These are phyloP conservation scores for Sparassis latifolia DNA, from an alignment of 1,284 basidiomycete genomes.

Conservation along the genomic window DNA sequence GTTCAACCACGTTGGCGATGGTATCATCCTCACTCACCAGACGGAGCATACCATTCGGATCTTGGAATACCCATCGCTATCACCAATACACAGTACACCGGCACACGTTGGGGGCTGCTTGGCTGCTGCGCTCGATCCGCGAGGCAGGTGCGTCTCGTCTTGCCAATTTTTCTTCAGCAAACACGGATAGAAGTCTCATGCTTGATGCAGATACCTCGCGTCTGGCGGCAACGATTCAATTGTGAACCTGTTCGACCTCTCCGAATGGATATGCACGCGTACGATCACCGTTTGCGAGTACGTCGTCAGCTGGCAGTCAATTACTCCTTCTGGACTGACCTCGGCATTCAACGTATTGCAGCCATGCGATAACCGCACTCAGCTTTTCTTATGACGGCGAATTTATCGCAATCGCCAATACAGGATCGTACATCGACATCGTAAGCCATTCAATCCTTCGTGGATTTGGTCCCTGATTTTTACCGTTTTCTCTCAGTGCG, in stretches of 20 bases:
- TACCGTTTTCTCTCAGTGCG: constrained; percentile 40
- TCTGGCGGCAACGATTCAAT: constrained; percentile 76
- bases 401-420: constrained; percentile 67
- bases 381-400: constrained; percentile 79
- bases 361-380: constrained; percentile 65
- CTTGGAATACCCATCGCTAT: constrained; percentile 58
- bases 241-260: constrained; percentile 68
- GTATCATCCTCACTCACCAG: constrained; percentile 54
- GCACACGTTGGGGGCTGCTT: constrained; percentile 74
- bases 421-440: constrained; percentile 71
- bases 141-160: constrained; percentile 43
- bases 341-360: constrained; percentile 21
- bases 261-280: constrained; percentile 71
- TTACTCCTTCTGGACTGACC: constrained; percentile 1
- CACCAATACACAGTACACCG: constrained; percentile 48
- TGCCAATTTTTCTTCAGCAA: background rate
- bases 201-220: constrained; percentile 52
- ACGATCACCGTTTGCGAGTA: constrained; percentile 77
- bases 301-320: constrained; percentile 22
- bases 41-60: constrained; percentile 58
- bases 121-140: constrained; percentile 67
- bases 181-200: background rate
- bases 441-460: constrained; percentile 31
- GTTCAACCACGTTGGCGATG: constrained; percentile 69
- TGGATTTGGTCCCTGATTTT: background rate